These are phyloP conservation scores for Mallotus nudiflorus DNA, from an alignment of 345 rosid genomes.

Conservation along the genomic window DNA sequence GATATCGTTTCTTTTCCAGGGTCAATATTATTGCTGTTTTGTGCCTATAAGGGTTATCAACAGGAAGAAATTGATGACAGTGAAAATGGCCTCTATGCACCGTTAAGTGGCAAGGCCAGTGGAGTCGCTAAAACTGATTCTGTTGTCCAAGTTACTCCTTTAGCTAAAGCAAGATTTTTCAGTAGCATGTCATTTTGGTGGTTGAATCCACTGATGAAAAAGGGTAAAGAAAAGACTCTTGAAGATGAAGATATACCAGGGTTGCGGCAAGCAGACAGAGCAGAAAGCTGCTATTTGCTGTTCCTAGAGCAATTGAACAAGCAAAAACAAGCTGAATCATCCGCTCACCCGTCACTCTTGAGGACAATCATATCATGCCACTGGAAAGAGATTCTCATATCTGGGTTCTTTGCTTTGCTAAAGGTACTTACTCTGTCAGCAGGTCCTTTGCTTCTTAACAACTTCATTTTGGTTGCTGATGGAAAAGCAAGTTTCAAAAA, in stretches of 20 bases:
- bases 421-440: constrained; percentile 73
- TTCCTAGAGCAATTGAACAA: constrained; percentile 55
- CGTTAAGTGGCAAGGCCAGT: constrained; percentile 47
- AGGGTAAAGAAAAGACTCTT: constrained; percentile 64
- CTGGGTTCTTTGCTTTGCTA: constrained; percentile 81
- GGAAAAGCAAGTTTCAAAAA: constrained; percentile 61
- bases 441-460: constrained; percentile 85
- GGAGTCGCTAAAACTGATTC: constrained; percentile 29
- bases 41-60: constrained; percentile 46
- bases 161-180: constrained; percentile 66
- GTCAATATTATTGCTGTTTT: constrained; percentile 47
- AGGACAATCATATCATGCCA: constrained; percentile 60
- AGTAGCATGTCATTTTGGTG: constrained; percentile 82
- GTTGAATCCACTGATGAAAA: constrained; percentile 74
- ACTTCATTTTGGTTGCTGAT: constrained; percentile 86
- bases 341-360: constrained; percentile 53
- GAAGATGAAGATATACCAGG: constrained; percentile 70
- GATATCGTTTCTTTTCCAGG: constrained; percentile 67
- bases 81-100: constrained; percentile 50
- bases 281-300: constrained; percentile 64
- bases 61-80: constrained; percentile 26
- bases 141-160: constrained; percentile 37
- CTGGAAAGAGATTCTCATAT: constrained; percentile 60
- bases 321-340: constrained; percentile 44
- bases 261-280: constrained; percentile 56